These are phyloP conservation scores for Yamadazyma friedrichii DNA, from an alignment of 1,139 yeast genomes.

Conservation along the genomic window DNA sequence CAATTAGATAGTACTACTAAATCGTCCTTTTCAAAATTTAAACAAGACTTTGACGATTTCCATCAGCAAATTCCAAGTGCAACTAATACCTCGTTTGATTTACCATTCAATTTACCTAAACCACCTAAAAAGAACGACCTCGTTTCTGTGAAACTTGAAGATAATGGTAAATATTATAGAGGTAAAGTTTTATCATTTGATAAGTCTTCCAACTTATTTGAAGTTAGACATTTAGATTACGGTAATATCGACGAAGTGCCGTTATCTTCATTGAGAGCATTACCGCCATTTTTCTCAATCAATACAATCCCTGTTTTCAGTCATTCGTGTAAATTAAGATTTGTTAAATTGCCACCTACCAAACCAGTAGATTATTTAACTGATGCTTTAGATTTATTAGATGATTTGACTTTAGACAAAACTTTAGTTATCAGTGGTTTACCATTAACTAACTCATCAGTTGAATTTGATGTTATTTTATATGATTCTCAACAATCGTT, in stretches of 20 bases:
- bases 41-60: slow-evolving; percentile 46
- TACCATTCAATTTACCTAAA: slow-evolving; percentile 45
- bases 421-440: slow-evolving; percentile 59
- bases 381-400: slow-evolving; percentile 58
- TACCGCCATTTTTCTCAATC: slow-evolving; percentile 53
- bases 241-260: slow-evolving; percentile 58
- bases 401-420: slow-evolving; percentile 53
- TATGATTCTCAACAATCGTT: slow-evolving; percentile 62
- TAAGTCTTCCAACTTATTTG: slow-evolving; percentile 42
- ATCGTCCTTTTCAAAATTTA: slow-evolving; percentile 39
- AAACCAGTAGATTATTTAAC: slow-evolving; percentile 57
- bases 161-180: slow-evolving; percentile 58
- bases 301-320: slow-evolving; percentile 54
- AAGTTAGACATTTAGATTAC: slow-evolving; percentile 63
- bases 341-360: slow-evolving; percentile 59
- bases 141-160: slow-evolving; percentile 57
- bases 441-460: slow-evolving; percentile 36
- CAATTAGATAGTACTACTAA: slow-evolving; percentile 35
- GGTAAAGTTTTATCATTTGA: slow-evolving; percentile 57
- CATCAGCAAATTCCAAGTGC: slow-evolving; percentile 42
- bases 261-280: slow-evolving; percentile 45
- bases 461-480: slow-evolving; percentile 50
- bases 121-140: slow-evolving; percentile 57
- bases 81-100: slow-evolving; percentile 35
- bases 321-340: slow-evolving; percentile 54